Base-by-base conservation (phyloP, 306 rosid species). In the Cajanus cajan region DNA sequence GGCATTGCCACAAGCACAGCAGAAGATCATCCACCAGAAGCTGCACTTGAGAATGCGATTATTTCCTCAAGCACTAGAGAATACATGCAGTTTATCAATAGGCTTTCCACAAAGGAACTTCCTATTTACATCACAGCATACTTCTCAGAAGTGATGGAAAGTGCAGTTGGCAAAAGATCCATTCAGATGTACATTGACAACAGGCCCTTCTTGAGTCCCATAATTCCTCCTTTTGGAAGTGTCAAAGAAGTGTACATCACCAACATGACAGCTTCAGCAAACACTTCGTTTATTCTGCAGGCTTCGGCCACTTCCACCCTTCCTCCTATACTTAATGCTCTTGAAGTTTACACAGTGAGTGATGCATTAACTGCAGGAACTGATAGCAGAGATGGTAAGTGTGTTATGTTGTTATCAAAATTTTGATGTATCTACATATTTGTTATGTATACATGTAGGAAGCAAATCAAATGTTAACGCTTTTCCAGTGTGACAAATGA, bases 251-350 rank as follows among this genome's bases (percentile, higher is more conserved):
- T 83, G 36, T 25, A 7, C 36, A 37, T 89, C n/a, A 25, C 83
- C 10, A 86, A 86, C 58, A 16, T 65, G 4, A 82, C 82, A 4
- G 82, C 80, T 82, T 59, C 87, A n/a, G 58, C 84, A n/a, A 55
- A 71, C 2, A 83, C 89, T 19, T 18, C 63, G 0, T 40, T 88
- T 28, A 0, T 19, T 54, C n/a, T 86, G 7, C 16, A 11, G 19
- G 68, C 91, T 45, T 48, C 89, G 7, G 21, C 33, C 4, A 36
- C 51, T 47, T 86, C 90, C 0, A 66, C 92, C 8, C 74, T 89
- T 55, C 89, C 87, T 37, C 90, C 92, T 34, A 43, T 89, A 39
- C 51, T 88, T 54, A 86, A 89, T 68, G 87, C 90, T 71, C 55
- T 78, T 9, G 90, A 88, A 73, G 76, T 86, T 72, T 88, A 76